phyloP scores from a whole-genome alignment of 2,329 filamentous ascomycete genomes.

The Ophidiomyces ophidiicola region DNA sequence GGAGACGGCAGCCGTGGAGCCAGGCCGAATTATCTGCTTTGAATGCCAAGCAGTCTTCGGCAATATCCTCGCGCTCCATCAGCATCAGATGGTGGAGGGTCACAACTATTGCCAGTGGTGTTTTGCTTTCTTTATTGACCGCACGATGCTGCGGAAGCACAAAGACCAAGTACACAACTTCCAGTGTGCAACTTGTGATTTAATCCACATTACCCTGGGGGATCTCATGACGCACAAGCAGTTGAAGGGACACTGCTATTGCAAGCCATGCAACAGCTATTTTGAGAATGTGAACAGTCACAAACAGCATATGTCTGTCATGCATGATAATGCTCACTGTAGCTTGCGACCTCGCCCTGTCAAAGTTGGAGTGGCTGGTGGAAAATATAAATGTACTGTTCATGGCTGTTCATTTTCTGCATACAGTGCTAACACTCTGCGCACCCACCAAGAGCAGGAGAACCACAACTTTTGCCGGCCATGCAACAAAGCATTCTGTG shows the following conservation, averaged over 20 bases:
- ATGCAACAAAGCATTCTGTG: conserved; percentile 12
- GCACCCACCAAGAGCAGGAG: conserved; percentile 10
- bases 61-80: conserved; percentile 13
- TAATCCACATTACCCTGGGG: conserved; percentile 1
- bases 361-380: background rate
- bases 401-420: conserved; percentile 4
- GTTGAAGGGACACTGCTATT: conserved; percentile 12
- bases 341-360: background rate
- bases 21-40: conserved; percentile 11
- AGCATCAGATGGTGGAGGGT: conserved; percentile 14
- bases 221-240: conserved; percentile 12
- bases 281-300: conserved; percentile 8
- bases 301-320: conserved; percentile 4
- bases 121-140: conserved; percentile 13
- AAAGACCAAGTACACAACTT: conserved; percentile 12
- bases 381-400: conserved; percentile 7
- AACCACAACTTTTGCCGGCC: conserved; percentile 13
- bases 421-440: background rate
- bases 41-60: conserved; percentile 11
- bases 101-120: conserved; percentile 16
- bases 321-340: conserved; percentile 7
- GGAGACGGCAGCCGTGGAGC: background rate
- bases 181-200: conserved; percentile 10
- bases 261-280: conserved; percentile 13
- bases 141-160: conserved; percentile 8